phyloP scores from a whole-genome alignment of 1,284 basidiomycete genomes.

The Papiliotrema nemorosa region DNA sequence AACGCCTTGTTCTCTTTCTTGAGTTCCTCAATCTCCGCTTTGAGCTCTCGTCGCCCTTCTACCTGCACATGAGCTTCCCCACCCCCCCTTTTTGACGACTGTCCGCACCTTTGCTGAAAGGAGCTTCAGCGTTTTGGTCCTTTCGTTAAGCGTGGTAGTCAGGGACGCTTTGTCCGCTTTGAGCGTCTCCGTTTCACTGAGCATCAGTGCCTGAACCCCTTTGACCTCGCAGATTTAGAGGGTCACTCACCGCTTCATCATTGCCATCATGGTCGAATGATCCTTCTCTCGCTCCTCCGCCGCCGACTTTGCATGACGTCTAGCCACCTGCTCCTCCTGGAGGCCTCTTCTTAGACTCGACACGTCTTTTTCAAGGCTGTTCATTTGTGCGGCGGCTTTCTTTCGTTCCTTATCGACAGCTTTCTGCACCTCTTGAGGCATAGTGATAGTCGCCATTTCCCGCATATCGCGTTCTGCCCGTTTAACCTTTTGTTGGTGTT shows the following conservation, averaged over 20 bases:
- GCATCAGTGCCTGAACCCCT: neutral
- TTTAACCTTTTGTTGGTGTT: neutral
- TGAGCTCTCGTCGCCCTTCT: slow-evolving; percentile 24
- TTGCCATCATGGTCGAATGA: slow-evolving; percentile 10
- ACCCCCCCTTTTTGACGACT: neutral
- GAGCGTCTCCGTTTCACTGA: slow-evolving; percentile 14
- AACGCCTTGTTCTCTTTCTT: slow-evolving; percentile 23
- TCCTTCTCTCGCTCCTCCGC: slow-evolving; percentile 22
- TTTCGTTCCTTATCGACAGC: neutral
- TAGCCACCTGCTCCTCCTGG: slow-evolving; percentile 23
- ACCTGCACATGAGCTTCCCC: neutral
- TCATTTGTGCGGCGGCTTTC: too few species aligned
- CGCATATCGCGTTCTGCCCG: neutral
- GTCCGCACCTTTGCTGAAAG: slow-evolving; percentile 22
- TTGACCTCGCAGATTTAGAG: neutral
- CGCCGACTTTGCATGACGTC: slow-evolving; percentile 11
- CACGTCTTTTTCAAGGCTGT: slow-evolving; percentile 8
- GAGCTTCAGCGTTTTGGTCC: slow-evolving; percentile 23
- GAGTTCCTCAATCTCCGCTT: slow-evolving; percentile 18
- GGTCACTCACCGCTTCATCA: slow-evolving; percentile 14
- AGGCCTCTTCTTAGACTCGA: slow-evolving; percentile 16
- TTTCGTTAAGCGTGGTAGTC: slow-evolving; percentile 16
- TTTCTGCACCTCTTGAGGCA: slow-evolving; percentile 3
- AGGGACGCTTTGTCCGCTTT: slow-evolving; percentile 10
- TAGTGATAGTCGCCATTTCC: slow-evolving; percentile 1